Evolutionary conservation across 2,329 filamentous ascomycete genomes (phyloP).

Genomic region (Pyrenophora graminea): DNA sequence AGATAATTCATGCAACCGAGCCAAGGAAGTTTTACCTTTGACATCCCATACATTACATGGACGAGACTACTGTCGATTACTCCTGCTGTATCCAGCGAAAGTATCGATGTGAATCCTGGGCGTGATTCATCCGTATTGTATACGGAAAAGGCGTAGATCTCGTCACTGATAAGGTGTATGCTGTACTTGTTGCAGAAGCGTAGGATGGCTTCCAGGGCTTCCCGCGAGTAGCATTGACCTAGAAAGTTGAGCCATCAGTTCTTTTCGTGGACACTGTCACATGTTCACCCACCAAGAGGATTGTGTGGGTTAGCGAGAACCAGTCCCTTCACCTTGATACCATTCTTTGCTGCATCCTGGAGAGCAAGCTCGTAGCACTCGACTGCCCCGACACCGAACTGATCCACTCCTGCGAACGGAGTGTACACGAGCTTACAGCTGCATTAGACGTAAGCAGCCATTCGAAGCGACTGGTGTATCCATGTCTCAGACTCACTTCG

Average conservation of each 20-base stretch:
- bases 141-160: slow-evolving; percentile 62
- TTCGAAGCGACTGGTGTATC: not conserved
- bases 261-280: not conserved
- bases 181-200: slow-evolving; percentile 55
- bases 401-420: slow-evolving; percentile 1
- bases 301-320: slow-evolving; percentile 60
- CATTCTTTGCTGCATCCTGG: slow-evolving; percentile 33
- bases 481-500: not conserved
- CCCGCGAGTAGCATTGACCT: slow-evolving; percentile 41
- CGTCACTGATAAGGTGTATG: slow-evolving; percentile 62
- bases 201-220: slow-evolving; percentile 51
- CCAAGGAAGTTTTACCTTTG: slow-evolving; percentile 16
- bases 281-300: slow-evolving; percentile 48
- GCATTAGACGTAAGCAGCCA: not conserved
- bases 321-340: slow-evolving; percentile 48
- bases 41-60: slow-evolving; percentile 56
- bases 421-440: slow-evolving; percentile 10
- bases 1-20: not conserved
- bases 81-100: slow-evolving; percentile 28
- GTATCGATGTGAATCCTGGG: slow-evolving; percentile 29
- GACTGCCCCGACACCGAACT: slow-evolving; percentile 20
- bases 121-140: slow-evolving; percentile 33
- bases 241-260: not conserved
- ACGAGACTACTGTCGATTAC: slow-evolving; percentile 56
- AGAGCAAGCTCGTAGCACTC: slow-evolving; percentile 48